phyloP scores from a whole-genome alignment of 805 yeast species.

The Monosporozyma aerobia region DNA sequence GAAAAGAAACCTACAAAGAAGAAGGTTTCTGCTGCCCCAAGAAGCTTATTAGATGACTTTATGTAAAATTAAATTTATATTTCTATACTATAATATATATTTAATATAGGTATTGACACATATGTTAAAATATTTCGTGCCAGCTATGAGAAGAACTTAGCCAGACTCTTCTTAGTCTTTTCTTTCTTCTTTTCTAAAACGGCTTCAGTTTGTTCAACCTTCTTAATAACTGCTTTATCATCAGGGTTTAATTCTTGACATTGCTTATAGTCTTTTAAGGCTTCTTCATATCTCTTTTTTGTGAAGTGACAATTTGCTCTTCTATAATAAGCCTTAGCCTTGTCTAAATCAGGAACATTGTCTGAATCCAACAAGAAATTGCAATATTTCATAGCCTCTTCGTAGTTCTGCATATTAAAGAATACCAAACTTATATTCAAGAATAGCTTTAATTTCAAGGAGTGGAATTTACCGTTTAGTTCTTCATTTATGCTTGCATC shows the following conservation, averaged over 20 bases:
- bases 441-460: slow-evolving; percentile 34
- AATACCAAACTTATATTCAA: slow-evolving; percentile 50
- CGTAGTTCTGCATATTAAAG: slow-evolving; percentile 41
- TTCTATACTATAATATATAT: not conserved
- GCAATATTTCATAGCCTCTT: slow-evolving; percentile 45
- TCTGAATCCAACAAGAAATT: slow-evolving; percentile 47
- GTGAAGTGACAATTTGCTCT: slow-evolving; percentile 40
- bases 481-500: slow-evolving; percentile 54
- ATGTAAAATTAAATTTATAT: slow-evolving; percentile 16
- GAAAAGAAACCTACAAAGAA: not conserved
- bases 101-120: not conserved
- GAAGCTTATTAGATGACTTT: slow-evolving; percentile 28
- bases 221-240: slow-evolving; percentile 42
- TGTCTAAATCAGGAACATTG: slow-evolving; percentile 31
- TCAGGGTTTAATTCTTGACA: slow-evolving; percentile 39
- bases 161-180: slow-evolving; percentile 44
- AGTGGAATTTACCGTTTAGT: slow-evolving; percentile 40
- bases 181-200: slow-evolving; percentile 37
- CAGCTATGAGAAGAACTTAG: slow-evolving; percentile 46
- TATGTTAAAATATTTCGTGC: not conserved
- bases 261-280: slow-evolving; percentile 37
- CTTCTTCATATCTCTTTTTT: slow-evolving; percentile 40
- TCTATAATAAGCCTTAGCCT: slow-evolving; percentile 52
- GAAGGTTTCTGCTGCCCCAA: slow-evolving; percentile 11
- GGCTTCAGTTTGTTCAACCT: slow-evolving; percentile 35